Evolutionary conservation across 2,329 filamentous ascomycete genomes (phyloP), one percentile per base, ranked within the genome.

Genomic region (Stemphylium lycopersici): DNA sequence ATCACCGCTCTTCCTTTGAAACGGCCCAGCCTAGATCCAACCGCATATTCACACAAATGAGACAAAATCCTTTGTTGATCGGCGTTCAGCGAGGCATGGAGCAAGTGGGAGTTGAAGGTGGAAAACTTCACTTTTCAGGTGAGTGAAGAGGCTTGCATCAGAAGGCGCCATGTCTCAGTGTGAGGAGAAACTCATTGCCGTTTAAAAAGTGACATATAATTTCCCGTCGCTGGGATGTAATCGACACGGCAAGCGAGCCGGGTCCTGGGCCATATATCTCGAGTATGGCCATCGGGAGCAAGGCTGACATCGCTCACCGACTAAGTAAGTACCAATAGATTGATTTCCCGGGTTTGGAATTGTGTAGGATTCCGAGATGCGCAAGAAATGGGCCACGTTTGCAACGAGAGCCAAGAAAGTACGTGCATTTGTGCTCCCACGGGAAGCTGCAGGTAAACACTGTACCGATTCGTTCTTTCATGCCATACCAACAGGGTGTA

Each of bases 361-460:
- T 55, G 58, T 55, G 62, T 52, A 63, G 41, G 44, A 16, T 43
- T 38, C 62, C 61, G 61, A 54, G 49, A 50, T 56, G 39, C 34
- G 47, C 49, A 61, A 52, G 59, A 60, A 60, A 58, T 55, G 56
- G 51, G 61, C 67, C 71, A 73, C 70, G 71, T 74, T 74, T 74
- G 70, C 64, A 58, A 55, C 39, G 48, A 55, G 48, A 62, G 60
- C 59, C 47, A 62, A 57, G 40, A 31, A 56, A 55, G 68, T 55
- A 63, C 66, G 69, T 71, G 68, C 68, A 61, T 53, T 63, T 69
- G 69, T 72, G 51, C 64, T 43, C 26, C 53, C 24, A 46, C 69
- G 71, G 72, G 29, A 60, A 43, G 60, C 56, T 70, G 67, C 71
- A 75, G 58, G 51, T 61, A 63, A 65, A 65, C 58, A 67, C 33